Percentiles rank a stretch among this genome's conserved stretches.
These are phyloP conservation scores for Candida ponderosae DNA, from an alignment of 805 yeast species.

Conservation along the genomic window DNA sequence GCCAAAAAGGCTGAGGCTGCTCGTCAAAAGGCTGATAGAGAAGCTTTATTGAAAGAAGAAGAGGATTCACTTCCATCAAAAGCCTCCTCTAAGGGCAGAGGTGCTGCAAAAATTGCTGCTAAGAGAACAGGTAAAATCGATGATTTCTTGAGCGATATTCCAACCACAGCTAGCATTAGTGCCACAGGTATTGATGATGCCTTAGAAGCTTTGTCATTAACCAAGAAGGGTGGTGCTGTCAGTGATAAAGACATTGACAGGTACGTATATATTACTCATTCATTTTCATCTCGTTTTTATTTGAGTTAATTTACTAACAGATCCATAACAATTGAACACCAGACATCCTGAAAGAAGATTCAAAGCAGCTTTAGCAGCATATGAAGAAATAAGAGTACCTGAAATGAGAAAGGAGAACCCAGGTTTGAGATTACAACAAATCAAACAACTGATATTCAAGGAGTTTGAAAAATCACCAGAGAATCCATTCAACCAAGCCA, in stretches of 20 bases:
- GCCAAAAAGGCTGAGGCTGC: conserved; percentile 72
- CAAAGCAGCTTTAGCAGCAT: conserved; percentile 71
- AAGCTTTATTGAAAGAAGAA: conserved; percentile 54
- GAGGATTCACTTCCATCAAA: conserved; percentile 57
- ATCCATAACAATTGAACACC: no score
- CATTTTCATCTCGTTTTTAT: no score
- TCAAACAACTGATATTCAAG: conserved; percentile 64
- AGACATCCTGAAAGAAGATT: conserved; percentile 87
- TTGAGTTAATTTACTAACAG: no score
- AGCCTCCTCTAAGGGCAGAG: conserved; percentile 51
- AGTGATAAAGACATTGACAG: conserved; percentile 55
- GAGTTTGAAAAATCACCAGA: conserved; percentile 77
- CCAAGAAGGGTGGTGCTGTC: conserved; percentile 50
- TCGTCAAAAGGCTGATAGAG: conserved; percentile 77
- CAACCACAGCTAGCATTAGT: conserved; percentile 44
- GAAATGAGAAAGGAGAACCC: conserved; percentile 69
- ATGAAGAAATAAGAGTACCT: conserved; percentile 63
- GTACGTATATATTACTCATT: no score
- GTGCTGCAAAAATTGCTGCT: conserved; percentile 59
- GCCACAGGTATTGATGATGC: conserved; percentile 78
- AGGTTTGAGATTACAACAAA: conserved; percentile 72
- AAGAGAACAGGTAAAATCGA: conserved; percentile 57
- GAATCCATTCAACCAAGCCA: conserved; percentile 74
- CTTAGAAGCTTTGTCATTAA: conserved; percentile 65
- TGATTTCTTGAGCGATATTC: conserved; percentile 49